Conservation (phyloP, 2,329 filamentous ascomycete genomes). For the Aspergillus novofumigatus region DNA sequence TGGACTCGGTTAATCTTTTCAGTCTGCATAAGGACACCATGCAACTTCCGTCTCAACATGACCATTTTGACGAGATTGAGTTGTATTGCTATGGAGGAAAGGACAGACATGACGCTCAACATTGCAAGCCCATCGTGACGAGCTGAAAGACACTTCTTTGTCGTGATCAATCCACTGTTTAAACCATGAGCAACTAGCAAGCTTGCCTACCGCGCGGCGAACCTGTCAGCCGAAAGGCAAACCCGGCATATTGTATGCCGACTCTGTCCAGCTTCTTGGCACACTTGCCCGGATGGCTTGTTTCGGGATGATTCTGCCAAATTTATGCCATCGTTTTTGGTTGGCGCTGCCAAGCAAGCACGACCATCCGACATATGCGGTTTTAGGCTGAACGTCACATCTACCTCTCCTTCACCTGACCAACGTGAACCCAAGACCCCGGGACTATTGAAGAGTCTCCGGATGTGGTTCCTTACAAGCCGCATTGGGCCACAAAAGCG, state of each 20-base stretch:
- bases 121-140: not conserved
- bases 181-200: not conserved
- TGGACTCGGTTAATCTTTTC: slow-evolving; percentile 39
- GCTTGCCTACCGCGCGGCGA: not conserved
- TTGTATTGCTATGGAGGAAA: slow-evolving; percentile 32
- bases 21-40: slow-evolving; percentile 29
- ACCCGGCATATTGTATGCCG: not conserved
- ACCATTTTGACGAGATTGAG: slow-evolving; percentile 34
- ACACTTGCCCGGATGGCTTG: not conserved
- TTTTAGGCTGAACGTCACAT: not conserved
- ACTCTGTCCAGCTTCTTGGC: not conserved
- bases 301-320: not conserved
- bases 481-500: not conserved
- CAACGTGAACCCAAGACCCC: not conserved
- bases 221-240: not conserved
- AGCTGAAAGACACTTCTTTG: not conserved
- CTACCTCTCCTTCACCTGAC: not conserved
- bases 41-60: slow-evolving; percentile 35
- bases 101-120: not conserved
- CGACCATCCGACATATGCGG: not conserved
- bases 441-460: not conserved
- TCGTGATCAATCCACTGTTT: too few relatives aligned
- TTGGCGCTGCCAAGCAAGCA: not conserved
- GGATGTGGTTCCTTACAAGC: not conserved
- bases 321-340: not conserved